Evolutionary conservation across 345 rosid species (phyloP).

Genomic region (Brassica rapa): DNA sequence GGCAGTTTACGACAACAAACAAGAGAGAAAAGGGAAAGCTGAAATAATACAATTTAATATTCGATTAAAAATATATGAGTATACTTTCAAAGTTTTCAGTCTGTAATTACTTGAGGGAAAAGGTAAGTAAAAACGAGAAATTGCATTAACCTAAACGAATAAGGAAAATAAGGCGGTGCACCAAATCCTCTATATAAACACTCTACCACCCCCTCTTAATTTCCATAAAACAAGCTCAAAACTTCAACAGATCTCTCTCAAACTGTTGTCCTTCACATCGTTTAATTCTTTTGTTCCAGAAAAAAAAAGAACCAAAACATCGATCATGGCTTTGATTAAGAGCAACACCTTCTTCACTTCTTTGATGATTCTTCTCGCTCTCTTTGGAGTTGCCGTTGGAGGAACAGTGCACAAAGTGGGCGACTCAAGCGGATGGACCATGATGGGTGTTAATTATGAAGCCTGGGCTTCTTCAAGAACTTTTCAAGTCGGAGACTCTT

Average conservation of each 20-base stretch:
- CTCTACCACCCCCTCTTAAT: background rate
- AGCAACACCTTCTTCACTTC: background rate
- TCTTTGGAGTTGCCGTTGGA: background rate
- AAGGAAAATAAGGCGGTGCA: background rate
- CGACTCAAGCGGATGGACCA: background rate
- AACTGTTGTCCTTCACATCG: background rate
- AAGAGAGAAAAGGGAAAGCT: background rate
- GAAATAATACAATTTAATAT: background rate
- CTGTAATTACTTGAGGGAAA: background rate
- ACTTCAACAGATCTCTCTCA: background rate
- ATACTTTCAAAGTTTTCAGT: background rate
- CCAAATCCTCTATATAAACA: background rate
- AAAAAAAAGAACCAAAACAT: background rate
- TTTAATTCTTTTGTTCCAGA: background rate
- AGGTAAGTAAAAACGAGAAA: background rate
- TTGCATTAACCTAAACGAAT: background rate
- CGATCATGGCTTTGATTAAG: background rate
- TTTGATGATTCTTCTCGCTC: background rate
- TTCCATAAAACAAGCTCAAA: background rate
- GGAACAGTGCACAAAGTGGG: conserved; percentile 5
- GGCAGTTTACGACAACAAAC: background rate
- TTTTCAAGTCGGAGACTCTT: conserved; percentile 28
- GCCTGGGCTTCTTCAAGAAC: conserved; percentile 23
- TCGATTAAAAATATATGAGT: background rate
- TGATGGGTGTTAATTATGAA: background rate